A percentile compares a stretch with the other conserved stretches of the same genome.
Evolutionary conservation across 306 rosid genomes (phyloP).

Genomic region (Castanea crenata): DNA sequence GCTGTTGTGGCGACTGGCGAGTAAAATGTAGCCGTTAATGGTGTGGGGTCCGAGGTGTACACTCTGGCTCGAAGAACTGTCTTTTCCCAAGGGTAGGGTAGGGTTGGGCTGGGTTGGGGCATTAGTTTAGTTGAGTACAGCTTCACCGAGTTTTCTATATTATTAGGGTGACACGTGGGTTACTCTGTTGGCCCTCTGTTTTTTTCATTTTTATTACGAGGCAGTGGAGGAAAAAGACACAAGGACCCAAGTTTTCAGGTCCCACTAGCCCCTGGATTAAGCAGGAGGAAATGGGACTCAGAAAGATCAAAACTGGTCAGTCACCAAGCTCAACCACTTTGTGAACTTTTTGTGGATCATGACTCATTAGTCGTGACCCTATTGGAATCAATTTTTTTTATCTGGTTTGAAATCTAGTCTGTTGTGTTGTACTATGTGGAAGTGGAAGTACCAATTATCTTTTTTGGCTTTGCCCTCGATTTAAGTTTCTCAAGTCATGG

Average conservation of each 20-base stretch:
- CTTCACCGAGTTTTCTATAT: neutral
- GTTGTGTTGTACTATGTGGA: neutral
- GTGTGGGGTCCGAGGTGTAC: conserved; percentile 40
- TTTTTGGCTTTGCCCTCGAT: neutral
- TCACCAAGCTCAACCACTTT: conserved; percentile 31
- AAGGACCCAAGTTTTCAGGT: conserved; percentile 14
- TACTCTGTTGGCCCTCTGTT: conserved; percentile 9
- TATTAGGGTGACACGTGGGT: conserved; percentile 39
- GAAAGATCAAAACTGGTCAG: conserved; percentile 16
- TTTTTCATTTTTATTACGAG: neutral
- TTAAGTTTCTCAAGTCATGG: neutral
- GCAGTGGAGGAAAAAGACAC: conserved; percentile 6
- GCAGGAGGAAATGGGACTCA: neutral
- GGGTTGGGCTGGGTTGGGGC: neutral
- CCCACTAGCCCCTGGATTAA: conserved; percentile 17
- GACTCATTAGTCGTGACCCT: neutral
- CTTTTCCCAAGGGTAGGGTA: conserved; percentile 17
- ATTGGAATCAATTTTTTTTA: neutral
- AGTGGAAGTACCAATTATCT: neutral
- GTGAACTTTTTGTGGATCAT: conserved; percentile 28
- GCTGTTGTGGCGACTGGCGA: conserved; percentile 14
- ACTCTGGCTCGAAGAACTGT: neutral
- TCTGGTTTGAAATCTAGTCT: conserved; percentile 5
- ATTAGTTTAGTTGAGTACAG: neutral
- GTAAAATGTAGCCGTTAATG: conserved; percentile 56